A percentile compares a stretch with the other conserved stretches of the same genome.
Evolutionary conservation across 148 eudicot species (phyloP).

Genomic region (Polygonum aviculare): DNA sequence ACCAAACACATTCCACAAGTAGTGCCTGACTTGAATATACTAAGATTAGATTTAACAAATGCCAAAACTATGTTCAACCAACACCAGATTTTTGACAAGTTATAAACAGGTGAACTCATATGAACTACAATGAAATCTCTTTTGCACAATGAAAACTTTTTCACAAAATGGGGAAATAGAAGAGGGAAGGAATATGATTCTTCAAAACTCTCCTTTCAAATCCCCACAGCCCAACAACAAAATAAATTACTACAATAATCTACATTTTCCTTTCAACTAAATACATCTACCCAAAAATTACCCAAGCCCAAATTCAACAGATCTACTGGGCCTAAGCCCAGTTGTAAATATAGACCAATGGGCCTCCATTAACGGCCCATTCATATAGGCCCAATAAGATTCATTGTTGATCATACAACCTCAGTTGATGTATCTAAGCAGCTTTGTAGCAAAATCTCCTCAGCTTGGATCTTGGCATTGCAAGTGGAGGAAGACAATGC

Average conservation of each 20-base stretch:
- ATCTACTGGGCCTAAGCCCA: background rate
- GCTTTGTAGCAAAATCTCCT: slow-evolving; percentile 12
- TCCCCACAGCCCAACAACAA: background rate
- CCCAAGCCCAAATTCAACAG: background rate
- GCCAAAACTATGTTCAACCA: background rate
- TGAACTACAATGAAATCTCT: background rate
- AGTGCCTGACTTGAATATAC: background rate
- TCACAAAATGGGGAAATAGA: slow-evolving; percentile 4
- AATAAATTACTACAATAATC: background rate
- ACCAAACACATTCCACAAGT: background rate
- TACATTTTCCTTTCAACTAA: background rate
- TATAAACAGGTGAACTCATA: background rate
- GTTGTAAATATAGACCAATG: background rate
- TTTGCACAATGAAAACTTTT: background rate
- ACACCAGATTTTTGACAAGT: background rate
- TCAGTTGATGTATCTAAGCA: background rate
- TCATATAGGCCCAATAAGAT: background rate
- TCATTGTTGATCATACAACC: background rate
- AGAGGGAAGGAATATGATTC: background rate
- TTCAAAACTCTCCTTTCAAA: background rate
- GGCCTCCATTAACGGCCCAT: slow-evolving; percentile 3
- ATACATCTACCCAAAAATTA: background rate
- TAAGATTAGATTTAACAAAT: background rate
- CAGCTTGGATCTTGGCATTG: slow-evolving; percentile 15
- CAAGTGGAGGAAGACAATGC: background rate